Evolutionary conservation across 306 rosid species (phyloP), one percentile per base, ranked within the genome.

Genomic region (cucumber (Cucumis sativus)): DNA sequence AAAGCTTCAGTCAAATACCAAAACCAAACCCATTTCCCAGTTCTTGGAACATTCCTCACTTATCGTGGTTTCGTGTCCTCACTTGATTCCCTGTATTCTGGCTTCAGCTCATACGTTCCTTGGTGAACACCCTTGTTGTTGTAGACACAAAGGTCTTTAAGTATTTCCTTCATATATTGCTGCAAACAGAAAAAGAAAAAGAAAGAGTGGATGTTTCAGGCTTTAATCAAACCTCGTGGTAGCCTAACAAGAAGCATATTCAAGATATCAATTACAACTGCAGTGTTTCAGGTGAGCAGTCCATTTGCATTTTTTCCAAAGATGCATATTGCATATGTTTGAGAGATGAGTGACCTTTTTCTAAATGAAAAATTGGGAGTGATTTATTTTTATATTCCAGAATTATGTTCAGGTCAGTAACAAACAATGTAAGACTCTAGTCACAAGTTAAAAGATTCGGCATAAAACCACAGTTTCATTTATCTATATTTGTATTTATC

Each of bases 101-200:
- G 98, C 85, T 90, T 94, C 90, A 94, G 89, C 84, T 91, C 96
- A 75, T 94, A 94, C 6, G 96, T 87, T 68, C 97, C 98, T 85
- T 90, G 97, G 80, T 88, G 88, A 77, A 87, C 77, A 83, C 98
- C 98, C 80, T 89, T 91, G 91, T 90, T 90, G 86, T 91, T 91
- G 91, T 94, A 91, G 82, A 88, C 84, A 80, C 96, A 90, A 0
- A 94, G 90, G 4, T 94, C 93, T 85, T 90, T 94, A 6, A 94
- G 93, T 75, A 91, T 82, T 87, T 94, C 97, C 87, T 90, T 94
- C 85, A 94, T 83, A 85, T 86, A 94, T 91, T 91, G 98, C 96
- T 91, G 93, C 96, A 85, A 77, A 23, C 21, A 47, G 47, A 10
- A 5, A 65, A 80, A 23, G 17, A 39, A 68, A 63, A 63, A 16